Evolutionary conservation across 805 yeast genomes (phyloP), one percentile per base, ranked within the genome.

Genomic region (Yamadazyma olivae): DNA sequence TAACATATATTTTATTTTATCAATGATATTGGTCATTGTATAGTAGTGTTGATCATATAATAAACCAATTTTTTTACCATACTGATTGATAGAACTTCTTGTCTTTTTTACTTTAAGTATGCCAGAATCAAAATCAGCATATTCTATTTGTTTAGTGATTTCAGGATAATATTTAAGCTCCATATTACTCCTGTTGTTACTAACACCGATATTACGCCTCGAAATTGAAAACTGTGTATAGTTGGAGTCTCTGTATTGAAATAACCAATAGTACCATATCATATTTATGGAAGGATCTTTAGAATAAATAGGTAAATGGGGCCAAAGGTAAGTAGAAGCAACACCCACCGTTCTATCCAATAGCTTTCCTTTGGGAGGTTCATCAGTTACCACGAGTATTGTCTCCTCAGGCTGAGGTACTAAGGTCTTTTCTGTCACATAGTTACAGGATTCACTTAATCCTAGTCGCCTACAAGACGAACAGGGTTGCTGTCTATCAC

Each of bases 401-500:
- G 6, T 6, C 14, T n/a, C 27, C 12, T 9, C 14, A 24, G 14
- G 6, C 17, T 15, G 7, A 15, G 18, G 7, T 13, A 27, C 30
- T 17, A 6, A 6, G 6, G 18, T 7, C 20, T 20, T 31, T 6
- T 4, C 24, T 16, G 23, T 31, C 16, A 27, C 30, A 22, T 33
- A 19, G 28, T 29, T 14, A 27, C 42, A 45, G 22, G 41, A 29
- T 15, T 14, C 23, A 25, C 33, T 41, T n/a, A 36, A 12, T n/a
- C 38, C 41, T 13, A 40, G 21, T 13, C 37, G 25, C 5, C 32
- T 27, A 31, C 51, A 47, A 3, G 43, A 23, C 5, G 41, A 33
- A 36, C 54, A 50, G 1, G 54, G 54, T 8, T 30, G 27, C 10
- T 26, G 26, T 18, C 54, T 35, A 37, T 47, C 48, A 38, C 54